These are phyloP conservation scores for Chlamydomonas eustigma DNA, from an alignment of 139 green algal genomes.

Conservation along the genomic window DNA sequence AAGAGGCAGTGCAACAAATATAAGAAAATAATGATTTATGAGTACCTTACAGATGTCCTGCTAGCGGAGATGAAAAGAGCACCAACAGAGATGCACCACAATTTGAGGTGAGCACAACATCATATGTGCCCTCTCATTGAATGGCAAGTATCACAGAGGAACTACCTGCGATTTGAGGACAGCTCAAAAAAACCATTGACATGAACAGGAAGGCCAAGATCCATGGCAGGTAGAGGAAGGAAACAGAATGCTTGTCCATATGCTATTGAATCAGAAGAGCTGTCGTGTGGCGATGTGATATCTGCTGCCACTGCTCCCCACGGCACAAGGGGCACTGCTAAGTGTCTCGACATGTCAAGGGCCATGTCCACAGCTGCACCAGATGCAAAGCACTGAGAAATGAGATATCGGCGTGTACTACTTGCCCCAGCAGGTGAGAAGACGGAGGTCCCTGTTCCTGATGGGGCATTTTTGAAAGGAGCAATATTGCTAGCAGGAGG, in stretches of 20 bases:
- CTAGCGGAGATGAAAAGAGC: no score
- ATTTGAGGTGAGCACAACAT: no score
- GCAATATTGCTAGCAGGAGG: background rate
- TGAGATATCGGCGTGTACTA: background rate
- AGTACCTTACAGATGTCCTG: no score
- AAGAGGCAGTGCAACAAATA: no score
- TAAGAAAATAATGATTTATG: no score
- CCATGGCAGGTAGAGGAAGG: constrained; percentile 58
- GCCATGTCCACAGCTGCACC: constrained; percentile 31
- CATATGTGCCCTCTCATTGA: no score
- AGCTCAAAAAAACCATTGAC: constrained; percentile 49
- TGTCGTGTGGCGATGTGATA: constrained; percentile 20
- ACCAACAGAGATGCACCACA: no score
- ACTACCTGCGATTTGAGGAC: constrained; percentile 27
- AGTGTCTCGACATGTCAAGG: constrained; percentile 25
- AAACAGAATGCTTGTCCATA: constrained; percentile 61
- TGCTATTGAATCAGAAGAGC: background rate
- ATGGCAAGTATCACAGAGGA: no score
- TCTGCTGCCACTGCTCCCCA: constrained; percentile 65
- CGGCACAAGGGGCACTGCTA: constrained; percentile 53
- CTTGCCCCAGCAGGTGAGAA: background rate
- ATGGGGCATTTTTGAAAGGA: background rate
- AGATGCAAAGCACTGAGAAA: constrained; percentile 34
- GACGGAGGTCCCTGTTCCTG: background rate
- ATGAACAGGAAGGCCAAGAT: constrained; percentile 62